A percentile compares a stretch with the other conserved stretches of the same genome.
phyloP scores from a whole-genome alignment of 1,139 yeast genomes.

The Kurtzmaniella quercitrusa region DNA sequence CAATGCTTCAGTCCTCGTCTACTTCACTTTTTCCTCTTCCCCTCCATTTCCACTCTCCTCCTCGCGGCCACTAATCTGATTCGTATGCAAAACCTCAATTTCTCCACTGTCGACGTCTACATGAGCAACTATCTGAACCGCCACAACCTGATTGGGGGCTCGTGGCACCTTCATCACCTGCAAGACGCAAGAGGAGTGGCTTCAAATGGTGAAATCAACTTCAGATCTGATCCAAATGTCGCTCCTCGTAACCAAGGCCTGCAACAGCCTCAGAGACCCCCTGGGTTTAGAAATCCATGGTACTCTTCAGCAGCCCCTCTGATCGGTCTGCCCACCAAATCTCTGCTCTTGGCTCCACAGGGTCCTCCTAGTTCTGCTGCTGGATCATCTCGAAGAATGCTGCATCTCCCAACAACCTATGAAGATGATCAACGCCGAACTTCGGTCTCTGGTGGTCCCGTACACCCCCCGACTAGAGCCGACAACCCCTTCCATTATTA shows the following conservation, averaged over 20 bases:
- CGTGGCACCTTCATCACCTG: slow-evolving; percentile 32
- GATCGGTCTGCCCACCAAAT: slow-evolving; percentile 9
- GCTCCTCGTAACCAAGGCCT: slow-evolving; percentile 13
- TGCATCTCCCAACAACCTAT: slow-evolving; percentile 46
- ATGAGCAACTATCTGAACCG: slow-evolving; percentile 26
- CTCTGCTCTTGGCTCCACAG: slow-evolving; percentile 25
- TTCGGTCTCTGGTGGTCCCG: slow-evolving; percentile 12
- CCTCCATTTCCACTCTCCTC: neutral
- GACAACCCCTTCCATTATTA: slow-evolving; percentile 47
- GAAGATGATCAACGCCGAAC: slow-evolving; percentile 30
- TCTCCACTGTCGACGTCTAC: neutral
- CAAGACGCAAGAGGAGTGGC: slow-evolving; percentile 15
- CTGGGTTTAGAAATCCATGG: slow-evolving; percentile 48
- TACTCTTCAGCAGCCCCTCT: slow-evolving; percentile 16
- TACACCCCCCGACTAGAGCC: slow-evolving; percentile 45
- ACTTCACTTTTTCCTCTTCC: neutral
- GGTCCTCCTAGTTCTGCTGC: slow-evolving; percentile 22
- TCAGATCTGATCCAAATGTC: slow-evolving; percentile 10
- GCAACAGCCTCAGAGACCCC: slow-evolving; percentile 13
- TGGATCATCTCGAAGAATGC: neutral
- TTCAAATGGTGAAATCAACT: slow-evolving; percentile 6
- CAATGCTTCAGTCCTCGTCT: too few relatives aligned
- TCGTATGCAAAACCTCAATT: neutral
- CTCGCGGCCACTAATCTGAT: neutral
- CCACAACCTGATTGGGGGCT: slow-evolving; percentile 42